Base-by-base conservation (phyloP, 495 filamentous ascomycete species). In the Neurospora sp. region DNA sequence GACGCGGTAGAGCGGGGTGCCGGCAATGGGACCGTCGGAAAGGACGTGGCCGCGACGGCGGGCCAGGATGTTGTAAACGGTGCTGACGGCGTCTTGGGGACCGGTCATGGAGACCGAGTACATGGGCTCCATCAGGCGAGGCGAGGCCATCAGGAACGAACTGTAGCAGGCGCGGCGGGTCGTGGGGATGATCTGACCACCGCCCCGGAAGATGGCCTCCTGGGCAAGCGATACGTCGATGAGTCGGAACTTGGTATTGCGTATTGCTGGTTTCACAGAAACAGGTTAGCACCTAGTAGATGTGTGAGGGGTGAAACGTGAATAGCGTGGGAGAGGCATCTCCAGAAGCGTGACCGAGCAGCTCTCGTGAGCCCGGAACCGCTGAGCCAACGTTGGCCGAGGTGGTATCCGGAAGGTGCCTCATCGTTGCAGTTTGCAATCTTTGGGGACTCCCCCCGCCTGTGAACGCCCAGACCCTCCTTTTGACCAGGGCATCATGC, bases 151-250 rank as follows among this genome's bases (percentile, higher is more conserved):
- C 20, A 99, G 84, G 86, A 99, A 99, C 17, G 93, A 95, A 1
- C 89, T 92, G 80, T 99, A 99, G 79, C 95, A 92, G 22, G 95
- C 93, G 39, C 96, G 90, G 39, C 96, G 90, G 61, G 94, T 87
- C 0, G 96, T 98, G 69, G 96, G 96, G 78, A 99, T 99, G 79
- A 99, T 97, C 80, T 99, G 96, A 38, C 96, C 96, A 68, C 94
- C 95, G 41, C 96, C 96, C 69, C 96, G 87, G 83, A 94, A 96
- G 78, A 98, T 98, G 39, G 94, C 90, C 81, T 97, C 93, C 69
- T 89, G 84, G 38, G 93, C 96, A 41, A 99, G 89, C 37, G 91
- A 86, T 61, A 97, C 89, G 78, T 98, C 96, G 72, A 94, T 98
- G 79, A 99, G 88, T 74, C 91, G 91, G 85, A 98, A 99, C 76